A percentile compares a stretch with the other conserved stretches of the same genome.
phyloP scores from a whole-genome alignment of 345 rosid genomes.

The Arabidopsis suecica region DNA sequence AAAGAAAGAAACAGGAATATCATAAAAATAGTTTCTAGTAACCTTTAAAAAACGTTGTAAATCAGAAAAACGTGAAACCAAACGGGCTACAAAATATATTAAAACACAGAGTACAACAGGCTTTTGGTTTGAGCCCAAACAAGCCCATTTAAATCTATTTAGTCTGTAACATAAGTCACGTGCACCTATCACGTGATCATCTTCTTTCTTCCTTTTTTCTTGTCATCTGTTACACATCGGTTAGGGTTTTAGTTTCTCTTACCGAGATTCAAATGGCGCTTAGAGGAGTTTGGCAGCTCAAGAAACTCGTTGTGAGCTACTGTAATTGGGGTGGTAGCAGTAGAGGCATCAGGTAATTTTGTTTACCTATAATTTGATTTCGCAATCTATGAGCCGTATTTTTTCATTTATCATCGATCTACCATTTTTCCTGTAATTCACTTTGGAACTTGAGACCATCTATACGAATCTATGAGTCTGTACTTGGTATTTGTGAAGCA shows the following conservation, averaged over 20 bases:
- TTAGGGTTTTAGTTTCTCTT: slow-evolving; percentile 28
- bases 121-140: not conserved
- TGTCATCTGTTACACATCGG: not conserved
- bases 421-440: not conserved
- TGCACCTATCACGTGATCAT: slow-evolving; percentile 35
- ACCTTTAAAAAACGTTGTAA: too few species aligned
- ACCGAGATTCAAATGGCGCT: slow-evolving; percentile 61
- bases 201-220: slow-evolving; percentile 2
- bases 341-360: slow-evolving; percentile 71
- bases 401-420: not conserved
- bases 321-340: slow-evolving; percentile 97
- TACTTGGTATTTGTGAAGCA: not conserved
- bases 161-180: slow-evolving; percentile 28
- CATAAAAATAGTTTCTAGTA: too few species aligned
- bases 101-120: too few species aligned
- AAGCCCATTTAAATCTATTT: not conserved
- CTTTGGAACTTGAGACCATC: not conserved
- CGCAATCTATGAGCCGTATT: not conserved
- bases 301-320: slow-evolving; percentile 80
- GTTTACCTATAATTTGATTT: not conserved
- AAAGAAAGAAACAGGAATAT: too few species aligned
- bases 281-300: slow-evolving; percentile 91
- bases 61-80: too few species aligned
- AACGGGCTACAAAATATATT: too few species aligned
- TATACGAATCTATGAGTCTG: not conserved